phyloP scores from a whole-genome alignment of 2,329 filamentous ascomycete species.

The Sphaerulina musiva region DNA sequence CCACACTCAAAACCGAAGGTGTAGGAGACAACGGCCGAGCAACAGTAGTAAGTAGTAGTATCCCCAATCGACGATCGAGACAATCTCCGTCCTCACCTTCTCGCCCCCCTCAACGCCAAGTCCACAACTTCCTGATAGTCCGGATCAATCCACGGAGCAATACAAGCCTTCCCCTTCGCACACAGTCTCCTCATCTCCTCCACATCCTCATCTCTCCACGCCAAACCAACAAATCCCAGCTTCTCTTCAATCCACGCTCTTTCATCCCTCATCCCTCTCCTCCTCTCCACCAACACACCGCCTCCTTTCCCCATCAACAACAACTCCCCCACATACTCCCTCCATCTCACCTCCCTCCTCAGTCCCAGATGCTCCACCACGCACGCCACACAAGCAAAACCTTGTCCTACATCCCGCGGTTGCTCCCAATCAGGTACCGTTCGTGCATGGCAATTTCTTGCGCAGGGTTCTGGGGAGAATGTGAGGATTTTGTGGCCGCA shows the following conservation, averaged over 20 bases:
- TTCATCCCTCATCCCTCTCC: too few species aligned
- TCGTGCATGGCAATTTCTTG: conserved; percentile 8
- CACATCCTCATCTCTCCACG: conserved; percentile 12
- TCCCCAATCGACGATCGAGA: neutral
- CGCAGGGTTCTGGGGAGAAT: conserved; percentile 6
- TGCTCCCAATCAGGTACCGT: conserved; percentile 6
- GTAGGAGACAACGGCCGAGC: conserved; percentile 5
- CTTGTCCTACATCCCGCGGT: conserved; percentile 10
- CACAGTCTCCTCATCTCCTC: conserved; percentile 11
- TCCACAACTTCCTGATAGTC: conserved; percentile 8
- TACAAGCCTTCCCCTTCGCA: conserved; percentile 1
- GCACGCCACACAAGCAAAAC: conserved; percentile 10
- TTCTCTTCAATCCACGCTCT: conserved; percentile 7
- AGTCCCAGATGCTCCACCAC: conserved; percentile 7
- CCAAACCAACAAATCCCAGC: conserved; percentile 7
- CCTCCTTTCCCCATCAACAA: neutral
- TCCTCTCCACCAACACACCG: neutral
- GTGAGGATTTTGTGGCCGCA: conserved; percentile 14
- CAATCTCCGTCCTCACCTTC: neutral
- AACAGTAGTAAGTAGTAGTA: too few species aligned
- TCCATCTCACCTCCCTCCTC: neutral
- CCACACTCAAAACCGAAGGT: neutral
- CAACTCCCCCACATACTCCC: neutral
- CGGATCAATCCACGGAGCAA: conserved; percentile 8
- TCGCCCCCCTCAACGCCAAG: neutral